A percentile compares a stretch with the other conserved stretches of the same genome.
These are phyloP conservation scores for Rhizoclosmatium sp. DNA, from an alignment of 192 early-diverging fungal genomes.

Conservation along the genomic window DNA sequence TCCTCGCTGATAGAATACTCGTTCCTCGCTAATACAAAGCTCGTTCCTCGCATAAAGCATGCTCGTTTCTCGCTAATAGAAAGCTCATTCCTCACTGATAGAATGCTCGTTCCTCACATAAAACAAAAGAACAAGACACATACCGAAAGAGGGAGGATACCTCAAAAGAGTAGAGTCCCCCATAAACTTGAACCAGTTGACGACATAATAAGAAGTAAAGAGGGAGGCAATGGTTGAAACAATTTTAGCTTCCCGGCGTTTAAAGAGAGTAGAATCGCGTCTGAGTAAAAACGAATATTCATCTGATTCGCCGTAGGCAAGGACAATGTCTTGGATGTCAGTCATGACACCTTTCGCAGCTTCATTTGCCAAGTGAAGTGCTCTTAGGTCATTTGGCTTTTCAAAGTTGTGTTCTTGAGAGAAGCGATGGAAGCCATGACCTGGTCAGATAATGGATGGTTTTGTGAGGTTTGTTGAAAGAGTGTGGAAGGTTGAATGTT, in stretches of 20 bases:
- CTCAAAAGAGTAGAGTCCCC: conserved; percentile 60
- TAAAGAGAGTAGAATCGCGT: conserved; percentile 69
- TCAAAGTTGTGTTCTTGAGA: conserved; percentile 74
- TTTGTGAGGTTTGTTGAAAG: neutral
- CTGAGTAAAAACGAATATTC: conserved; percentile 88
- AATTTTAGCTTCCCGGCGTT: conserved; percentile 83
- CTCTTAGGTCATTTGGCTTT: conserved; percentile 81
- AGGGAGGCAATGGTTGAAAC: conserved; percentile 79
- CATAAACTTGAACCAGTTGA: conserved; percentile 82
- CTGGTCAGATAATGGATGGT: conserved; percentile 37
- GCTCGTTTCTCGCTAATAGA: too few relatives aligned
- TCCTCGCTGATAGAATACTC: neutral
- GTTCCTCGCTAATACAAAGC: neutral
- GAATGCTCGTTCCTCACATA: neutral
- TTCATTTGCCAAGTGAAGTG: conserved; percentile 83
- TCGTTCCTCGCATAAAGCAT: too few relatives aligned
- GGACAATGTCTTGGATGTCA: conserved; percentile 65
- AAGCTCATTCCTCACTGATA: neutral
- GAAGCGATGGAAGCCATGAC: conserved; percentile 91
- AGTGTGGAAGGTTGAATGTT: neutral
- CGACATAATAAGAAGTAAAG: conserved; percentile 88
- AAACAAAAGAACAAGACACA: neutral
- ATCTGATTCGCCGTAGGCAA: conserved; percentile 88
- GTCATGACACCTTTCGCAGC: conserved; percentile 74
- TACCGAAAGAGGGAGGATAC: conserved; percentile 82